Evolutionary conservation across 352 stramenopile genomes (phyloP).

Genomic region (Pythium diclinum): DNA sequence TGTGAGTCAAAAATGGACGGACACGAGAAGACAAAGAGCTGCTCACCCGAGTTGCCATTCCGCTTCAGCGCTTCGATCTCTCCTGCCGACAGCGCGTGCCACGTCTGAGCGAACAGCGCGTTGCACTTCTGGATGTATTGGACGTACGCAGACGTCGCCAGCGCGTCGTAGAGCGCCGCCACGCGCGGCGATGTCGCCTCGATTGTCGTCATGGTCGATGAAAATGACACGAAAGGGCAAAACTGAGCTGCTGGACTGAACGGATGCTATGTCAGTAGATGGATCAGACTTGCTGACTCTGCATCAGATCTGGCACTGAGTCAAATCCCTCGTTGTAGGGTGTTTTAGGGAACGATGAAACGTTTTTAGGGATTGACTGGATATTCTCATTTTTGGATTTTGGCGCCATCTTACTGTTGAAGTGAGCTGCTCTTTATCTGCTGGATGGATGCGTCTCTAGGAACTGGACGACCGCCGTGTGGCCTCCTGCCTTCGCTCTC

Average conservation of each 20-base stretch:
- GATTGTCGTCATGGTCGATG: not conserved
- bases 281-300: not conserved
- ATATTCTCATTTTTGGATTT: not conserved
- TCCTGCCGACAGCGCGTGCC: slow-evolving; percentile 38
- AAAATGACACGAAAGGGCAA: not conserved
- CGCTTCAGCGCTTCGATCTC: slow-evolving; percentile 55
- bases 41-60: slow-evolving; percentile 61
- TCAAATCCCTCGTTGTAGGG: not conserved
- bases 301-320: not conserved
- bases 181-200: not conserved
- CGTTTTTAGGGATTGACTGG: not conserved
- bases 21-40: not conserved
- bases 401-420: no score
- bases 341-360: not conserved
- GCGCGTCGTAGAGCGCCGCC: slow-evolving; percentile 16
- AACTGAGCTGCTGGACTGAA: not conserved
- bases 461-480: not conserved
- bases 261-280: not conserved
- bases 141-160: slow-evolving; percentile 17
- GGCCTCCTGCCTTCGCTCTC: not conserved
- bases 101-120: slow-evolving; percentile 21
- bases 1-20: not conserved
- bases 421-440: no score
- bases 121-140: slow-evolving; percentile 21
- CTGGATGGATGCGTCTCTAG: not conserved